Percentiles rank a stretch among this genome's conserved stretches.
Evolutionary conservation across 768 basidiomycete species (phyloP).

Genomic region (Terana coerulea): DNA sequence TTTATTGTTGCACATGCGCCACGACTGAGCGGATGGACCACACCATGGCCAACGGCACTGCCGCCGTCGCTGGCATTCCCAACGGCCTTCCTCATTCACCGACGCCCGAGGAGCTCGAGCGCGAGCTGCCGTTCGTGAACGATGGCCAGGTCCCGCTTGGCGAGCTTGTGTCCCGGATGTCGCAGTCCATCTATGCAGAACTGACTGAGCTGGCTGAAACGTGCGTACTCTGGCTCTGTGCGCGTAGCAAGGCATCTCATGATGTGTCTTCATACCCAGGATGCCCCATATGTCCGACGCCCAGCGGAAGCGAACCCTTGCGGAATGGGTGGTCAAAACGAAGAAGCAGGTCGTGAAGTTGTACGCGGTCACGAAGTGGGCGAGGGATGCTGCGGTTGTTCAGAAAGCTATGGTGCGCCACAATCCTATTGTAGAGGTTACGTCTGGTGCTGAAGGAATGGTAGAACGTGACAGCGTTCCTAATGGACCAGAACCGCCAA

Average conservation of each 20-base stretch:
- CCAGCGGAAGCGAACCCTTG: conserved; percentile 75
- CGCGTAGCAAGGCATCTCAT: too few species aligned
- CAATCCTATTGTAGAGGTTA: background rate
- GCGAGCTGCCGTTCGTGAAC: conserved; percentile 67
- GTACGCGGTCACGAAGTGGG: conserved; percentile 85
- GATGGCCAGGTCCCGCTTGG: conserved; percentile 74
- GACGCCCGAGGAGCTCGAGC: conserved; percentile 56
- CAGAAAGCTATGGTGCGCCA: conserved; percentile 78
- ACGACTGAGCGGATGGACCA: background rate
- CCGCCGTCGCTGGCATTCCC: background rate
- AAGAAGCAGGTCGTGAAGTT: conserved; percentile 89
- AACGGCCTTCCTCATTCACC: conserved; percentile 35
- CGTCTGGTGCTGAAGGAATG: background rate
- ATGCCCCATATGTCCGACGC: conserved; percentile 82
- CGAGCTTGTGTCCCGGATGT: conserved; percentile 71
- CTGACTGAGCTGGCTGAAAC: conserved; percentile 82
- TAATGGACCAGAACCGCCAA: conserved; percentile 81
- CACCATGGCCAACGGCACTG: background rate
- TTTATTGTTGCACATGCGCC: conserved; percentile 3
- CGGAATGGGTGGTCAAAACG: conserved; percentile 87
- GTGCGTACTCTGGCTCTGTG: conserved; percentile 52
- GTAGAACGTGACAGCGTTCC: conserved; percentile 84
- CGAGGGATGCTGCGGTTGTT: conserved; percentile 75
- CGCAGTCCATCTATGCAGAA: conserved; percentile 80
- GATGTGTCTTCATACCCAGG: too few species aligned